Conservation (phyloP, 2,329 filamentous ascomycete species). For the Furcasterigmium sp. region DNA sequence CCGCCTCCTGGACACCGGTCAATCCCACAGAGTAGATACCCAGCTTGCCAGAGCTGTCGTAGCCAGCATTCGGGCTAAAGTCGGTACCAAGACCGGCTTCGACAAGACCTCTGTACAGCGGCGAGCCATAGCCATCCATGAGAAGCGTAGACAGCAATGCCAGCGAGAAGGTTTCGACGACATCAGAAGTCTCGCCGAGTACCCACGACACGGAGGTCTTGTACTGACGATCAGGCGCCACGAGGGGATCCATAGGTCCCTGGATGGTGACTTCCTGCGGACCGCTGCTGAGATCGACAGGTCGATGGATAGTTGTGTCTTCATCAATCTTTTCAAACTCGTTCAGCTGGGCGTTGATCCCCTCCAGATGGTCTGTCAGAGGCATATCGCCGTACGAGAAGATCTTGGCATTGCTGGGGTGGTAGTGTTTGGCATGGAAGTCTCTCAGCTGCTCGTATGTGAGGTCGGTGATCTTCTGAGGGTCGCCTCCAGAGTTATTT, state of each 20-base stretch:
- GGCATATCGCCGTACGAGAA: conserved; percentile 95
- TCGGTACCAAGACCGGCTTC: conserved; percentile 87
- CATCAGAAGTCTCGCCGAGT: conserved; percentile 74
- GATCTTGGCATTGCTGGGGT: conserved; percentile 94
- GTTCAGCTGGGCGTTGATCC: conserved; percentile 69
- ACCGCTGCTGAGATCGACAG: conserved; percentile 64
- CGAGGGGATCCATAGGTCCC: conserved; percentile 82
- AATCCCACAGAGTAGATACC: conserved; percentile 88
- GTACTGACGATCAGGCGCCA: conserved; percentile 79
- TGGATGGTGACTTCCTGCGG: conserved; percentile 65
- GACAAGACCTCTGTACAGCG: conserved; percentile 82
- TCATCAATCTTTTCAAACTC: conserved; percentile 66
- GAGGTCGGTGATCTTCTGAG: conserved; percentile 90
- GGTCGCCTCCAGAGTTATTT: conserved; percentile 95
- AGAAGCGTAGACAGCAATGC: conserved; percentile 77
- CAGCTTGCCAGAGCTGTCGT: conserved; percentile 70
- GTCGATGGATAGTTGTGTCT: conserved; percentile 70
- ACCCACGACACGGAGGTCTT: conserved; percentile 96
- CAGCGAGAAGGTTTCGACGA: conserved; percentile 84
- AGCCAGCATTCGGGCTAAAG: conserved; percentile 92
- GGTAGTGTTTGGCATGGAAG: conserved; percentile 91
- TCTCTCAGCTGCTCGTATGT: conserved; percentile 84
- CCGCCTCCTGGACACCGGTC: conserved; percentile 78
- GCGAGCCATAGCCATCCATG: conserved; percentile 92
- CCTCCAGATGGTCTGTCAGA: conserved; percentile 71